phyloP scores from a whole-genome alignment of 2,329 filamentous ascomycete genomes.

The Chaetothyriales sp. region DNA sequence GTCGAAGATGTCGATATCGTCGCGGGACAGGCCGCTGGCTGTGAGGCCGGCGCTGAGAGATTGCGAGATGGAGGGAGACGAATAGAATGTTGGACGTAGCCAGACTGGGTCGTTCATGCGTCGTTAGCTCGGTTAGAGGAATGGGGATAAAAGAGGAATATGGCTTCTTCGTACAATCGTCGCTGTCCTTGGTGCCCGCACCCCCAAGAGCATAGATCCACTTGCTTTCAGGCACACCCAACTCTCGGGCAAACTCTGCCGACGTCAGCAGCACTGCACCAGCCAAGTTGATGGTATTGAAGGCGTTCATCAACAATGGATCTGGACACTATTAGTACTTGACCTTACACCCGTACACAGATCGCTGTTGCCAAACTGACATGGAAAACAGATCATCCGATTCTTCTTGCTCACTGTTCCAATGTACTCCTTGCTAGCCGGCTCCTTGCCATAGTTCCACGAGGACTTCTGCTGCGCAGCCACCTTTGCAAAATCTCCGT shows the following conservation, averaged over 20 bases:
- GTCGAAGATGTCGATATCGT: conserved; percentile 48
- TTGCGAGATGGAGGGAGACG: conserved; percentile 44
- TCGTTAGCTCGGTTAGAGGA: not conserved
- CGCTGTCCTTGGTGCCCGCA: conserved; percentile 46
- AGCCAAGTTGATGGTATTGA: conserved; percentile 54
- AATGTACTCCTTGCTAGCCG: conserved; percentile 39
- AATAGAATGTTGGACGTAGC: conserved; percentile 45
- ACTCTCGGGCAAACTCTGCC: conserved; percentile 37
- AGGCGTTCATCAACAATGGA: conserved; percentile 57
- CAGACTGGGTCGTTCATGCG: conserved; percentile 37
- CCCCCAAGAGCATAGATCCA: conserved; percentile 54
- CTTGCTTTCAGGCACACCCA: conserved; percentile 41
- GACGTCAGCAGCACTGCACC: conserved; percentile 49
- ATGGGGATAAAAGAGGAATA: not conserved
- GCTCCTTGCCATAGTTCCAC: conserved; percentile 42
- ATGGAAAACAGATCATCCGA: conserved; percentile 55
- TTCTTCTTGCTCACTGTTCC: conserved; percentile 43
- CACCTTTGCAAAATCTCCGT: conserved; percentile 47
- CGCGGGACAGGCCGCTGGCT: conserved; percentile 32
- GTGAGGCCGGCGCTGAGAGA: conserved; percentile 43
- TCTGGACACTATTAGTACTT: conserved; percentile 30
- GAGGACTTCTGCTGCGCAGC: conserved; percentile 40
- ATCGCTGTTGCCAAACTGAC: conserved; percentile 28
- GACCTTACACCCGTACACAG: not conserved
- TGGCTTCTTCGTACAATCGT: conserved; percentile 33